Conservation (phyloP, 345 rosid species). For the Linum usitatissimum region DNA sequence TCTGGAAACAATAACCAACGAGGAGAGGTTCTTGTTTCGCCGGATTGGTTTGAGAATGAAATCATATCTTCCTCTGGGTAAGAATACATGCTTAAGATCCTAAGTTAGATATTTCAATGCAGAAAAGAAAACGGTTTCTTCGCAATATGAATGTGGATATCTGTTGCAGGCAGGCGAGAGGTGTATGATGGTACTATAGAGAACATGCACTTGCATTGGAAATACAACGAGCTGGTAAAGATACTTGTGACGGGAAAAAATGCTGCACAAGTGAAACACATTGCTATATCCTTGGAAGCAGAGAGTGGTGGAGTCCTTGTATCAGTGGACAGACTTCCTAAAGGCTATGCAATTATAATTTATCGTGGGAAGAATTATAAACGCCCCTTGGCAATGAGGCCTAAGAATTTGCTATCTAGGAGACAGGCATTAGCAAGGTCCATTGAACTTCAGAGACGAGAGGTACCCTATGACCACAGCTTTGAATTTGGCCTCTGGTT, state of each 20-base stretch:
- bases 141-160: conserved; percentile 4
- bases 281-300: conserved; percentile 72
- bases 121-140: background rate
- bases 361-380: conserved; percentile 87
- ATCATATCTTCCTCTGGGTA: conserved; percentile 75
- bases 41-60: conserved; percentile 87
- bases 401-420: conserved; percentile 57
- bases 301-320: conserved; percentile 90
- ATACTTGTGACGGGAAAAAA: conserved; percentile 51
- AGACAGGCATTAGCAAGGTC: conserved; percentile 77
- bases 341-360: conserved; percentile 65
- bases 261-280: conserved; percentile 62
- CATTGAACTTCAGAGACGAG: conserved; percentile 85
- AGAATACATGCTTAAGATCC: conserved; percentile 17
- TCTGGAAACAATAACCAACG: conserved; percentile 65
- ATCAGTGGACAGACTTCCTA: conserved; percentile 62
- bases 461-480: conserved; percentile 34
- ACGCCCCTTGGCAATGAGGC: conserved; percentile 46
- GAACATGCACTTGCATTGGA: conserved; percentile 95
- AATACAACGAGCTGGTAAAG: conserved; percentile 79
- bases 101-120: conserved; percentile 5
- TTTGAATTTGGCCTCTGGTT: too few relatives aligned
- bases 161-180: conserved; percentile 59
- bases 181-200: conserved; percentile 78
- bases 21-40: conserved; percentile 76